These are phyloP conservation scores for Fraxinus greggii DNA, from an alignment of 305 asterid species.

Conservation along the genomic window DNA sequence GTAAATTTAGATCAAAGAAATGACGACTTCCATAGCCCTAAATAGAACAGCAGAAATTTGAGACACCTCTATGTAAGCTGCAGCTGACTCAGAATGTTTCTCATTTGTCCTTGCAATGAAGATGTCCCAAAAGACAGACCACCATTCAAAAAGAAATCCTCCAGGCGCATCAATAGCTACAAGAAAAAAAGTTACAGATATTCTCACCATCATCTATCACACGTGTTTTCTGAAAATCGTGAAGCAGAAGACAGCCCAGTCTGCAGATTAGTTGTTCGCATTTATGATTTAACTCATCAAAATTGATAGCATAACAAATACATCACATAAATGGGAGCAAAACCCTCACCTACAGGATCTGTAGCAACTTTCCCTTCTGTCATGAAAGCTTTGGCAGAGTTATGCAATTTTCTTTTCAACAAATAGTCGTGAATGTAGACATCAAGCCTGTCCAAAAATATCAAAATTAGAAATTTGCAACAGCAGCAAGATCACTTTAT, in stretches of 20 bases:
- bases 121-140: slow-evolving; percentile 99
- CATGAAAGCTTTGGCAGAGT: slow-evolving; percentile 96
- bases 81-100: slow-evolving; percentile 98
- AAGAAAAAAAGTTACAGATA: slow-evolving; percentile 6
- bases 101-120: slow-evolving; percentile 96
- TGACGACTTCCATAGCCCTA: not conserved
- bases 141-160: slow-evolving; percentile 98
- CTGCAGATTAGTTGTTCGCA: not conserved
- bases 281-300: not conserved
- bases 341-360: slow-evolving; percentile 88
- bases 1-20: not conserved
- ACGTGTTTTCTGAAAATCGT: not conserved
- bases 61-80: slow-evolving; percentile 91
- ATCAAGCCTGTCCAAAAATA: slow-evolving; percentile 71
- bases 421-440: slow-evolving; percentile 96
- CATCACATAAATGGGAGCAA: not conserved
- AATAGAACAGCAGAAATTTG: slow-evolving; percentile 21
- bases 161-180: slow-evolving; percentile 99
- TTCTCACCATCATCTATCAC: not conserved
- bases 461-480: not conserved
- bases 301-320: not conserved
- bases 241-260: slow-evolving; percentile 1
- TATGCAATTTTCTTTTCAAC: slow-evolving; percentile 78
- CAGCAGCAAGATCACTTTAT: slow-evolving; percentile 6
- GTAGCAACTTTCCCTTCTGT: slow-evolving; percentile 98